Percentiles rank a stretch among this genome's conserved stretches.
Evolutionary conservation across 2,329 filamentous ascomycete species (phyloP).

Genomic region (Plenodomus biglobosus): DNA sequence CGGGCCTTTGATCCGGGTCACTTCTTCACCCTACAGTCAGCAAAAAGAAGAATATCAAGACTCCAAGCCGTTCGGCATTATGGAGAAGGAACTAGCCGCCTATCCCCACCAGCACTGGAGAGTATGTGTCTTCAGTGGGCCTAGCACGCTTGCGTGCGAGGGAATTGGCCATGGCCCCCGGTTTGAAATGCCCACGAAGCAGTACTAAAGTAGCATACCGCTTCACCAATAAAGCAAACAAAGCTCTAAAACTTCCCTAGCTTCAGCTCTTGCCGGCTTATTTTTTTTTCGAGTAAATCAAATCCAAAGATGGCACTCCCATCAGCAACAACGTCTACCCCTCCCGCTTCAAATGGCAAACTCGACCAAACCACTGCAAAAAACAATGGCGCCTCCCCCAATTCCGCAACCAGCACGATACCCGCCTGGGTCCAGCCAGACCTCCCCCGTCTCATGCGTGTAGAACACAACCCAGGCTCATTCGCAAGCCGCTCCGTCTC

Average conservation of each 20-base stretch:
- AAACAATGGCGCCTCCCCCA: slow-evolving; percentile 22
- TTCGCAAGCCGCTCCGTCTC: slow-evolving; percentile 52
- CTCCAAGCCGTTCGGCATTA: slow-evolving; percentile 11
- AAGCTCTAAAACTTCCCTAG: background rate
- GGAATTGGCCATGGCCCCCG: slow-evolving; percentile 1
- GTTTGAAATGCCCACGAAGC: background rate
- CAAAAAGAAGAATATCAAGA: background rate
- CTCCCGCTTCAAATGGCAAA: slow-evolving; percentile 23
- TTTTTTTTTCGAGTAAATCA: background rate
- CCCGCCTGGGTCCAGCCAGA: slow-evolving; percentile 44
- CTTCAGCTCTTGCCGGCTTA: slow-evolving; percentile 5
- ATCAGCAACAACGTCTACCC: slow-evolving; percentile 24
- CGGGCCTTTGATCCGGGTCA: slow-evolving; percentile 3
- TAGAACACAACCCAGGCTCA: slow-evolving; percentile 43
- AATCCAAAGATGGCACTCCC: slow-evolving; percentile 24
- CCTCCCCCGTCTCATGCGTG: slow-evolving; percentile 43
- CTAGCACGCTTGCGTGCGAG: slow-evolving; percentile 7
- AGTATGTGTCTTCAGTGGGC: slow-evolving; percentile 8
- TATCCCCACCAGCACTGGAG: slow-evolving; percentile 7
- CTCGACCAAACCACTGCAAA: slow-evolving; percentile 20
- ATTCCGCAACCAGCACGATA: slow-evolving; percentile 16
- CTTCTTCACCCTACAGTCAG: background rate
- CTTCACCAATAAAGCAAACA: background rate
- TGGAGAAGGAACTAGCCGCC: slow-evolving; percentile 13
- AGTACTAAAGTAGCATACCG: slow-evolving; percentile 16